Percentiles rank a stretch among this genome's conserved stretches.
These are phyloP conservation scores for Phaeosphaeriaceae sp. DNA, from an alignment of 2,329 filamentous ascomycete species.

Conservation along the genomic window DNA sequence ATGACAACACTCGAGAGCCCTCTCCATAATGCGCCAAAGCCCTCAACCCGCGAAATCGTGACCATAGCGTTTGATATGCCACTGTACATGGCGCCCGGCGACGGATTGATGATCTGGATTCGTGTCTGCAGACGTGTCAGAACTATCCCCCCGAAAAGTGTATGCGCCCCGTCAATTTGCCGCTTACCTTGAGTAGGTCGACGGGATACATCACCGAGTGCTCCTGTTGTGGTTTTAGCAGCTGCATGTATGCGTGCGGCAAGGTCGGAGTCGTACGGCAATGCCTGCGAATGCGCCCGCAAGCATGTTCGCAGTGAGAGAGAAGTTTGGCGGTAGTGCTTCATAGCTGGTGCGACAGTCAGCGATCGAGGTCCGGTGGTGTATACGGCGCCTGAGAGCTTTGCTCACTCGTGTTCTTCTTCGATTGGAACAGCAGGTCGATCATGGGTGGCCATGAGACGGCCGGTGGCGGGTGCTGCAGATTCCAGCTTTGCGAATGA, in stretches of 20 bases:
- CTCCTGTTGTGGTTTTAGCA: slow-evolving; percentile 67
- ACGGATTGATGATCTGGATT: slow-evolving; percentile 94
- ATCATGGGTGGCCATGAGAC: slow-evolving; percentile 53
- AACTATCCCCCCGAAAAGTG: slow-evolving; percentile 12
- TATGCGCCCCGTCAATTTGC: slow-evolving; percentile 1
- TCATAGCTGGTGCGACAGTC: slow-evolving; percentile 72
- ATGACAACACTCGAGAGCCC: slow-evolving; percentile 96
- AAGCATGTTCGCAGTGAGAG: slow-evolving; percentile 90
- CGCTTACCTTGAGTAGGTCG: slow-evolving; percentile 90
- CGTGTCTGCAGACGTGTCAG: slow-evolving; percentile 72
- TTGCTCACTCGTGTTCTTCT: slow-evolving; percentile 55
- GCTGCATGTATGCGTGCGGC: slow-evolving; percentile 14
- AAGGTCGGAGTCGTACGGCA: slow-evolving; percentile 68
- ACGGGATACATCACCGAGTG: slow-evolving; percentile 99
- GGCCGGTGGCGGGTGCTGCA: slow-evolving; percentile 43
- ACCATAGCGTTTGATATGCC: slow-evolving; percentile 92
- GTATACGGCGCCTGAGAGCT: slow-evolving; percentile 19
- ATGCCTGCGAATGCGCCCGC: slow-evolving; percentile 97
- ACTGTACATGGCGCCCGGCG: slow-evolving; percentile 80
- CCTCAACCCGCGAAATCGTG: slow-evolving; percentile 89
- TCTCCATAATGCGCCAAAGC: slow-evolving; percentile 90
- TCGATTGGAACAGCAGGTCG: slow-evolving; percentile 43
- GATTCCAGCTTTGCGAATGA: slow-evolving; percentile 47
- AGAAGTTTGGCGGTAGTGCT: slow-evolving; percentile 92
- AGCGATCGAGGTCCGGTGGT: slow-evolving; percentile 23